Conservation (phyloP, 2,329 filamentous ascomycete genomes). For the Xylaria sp. region DNA sequence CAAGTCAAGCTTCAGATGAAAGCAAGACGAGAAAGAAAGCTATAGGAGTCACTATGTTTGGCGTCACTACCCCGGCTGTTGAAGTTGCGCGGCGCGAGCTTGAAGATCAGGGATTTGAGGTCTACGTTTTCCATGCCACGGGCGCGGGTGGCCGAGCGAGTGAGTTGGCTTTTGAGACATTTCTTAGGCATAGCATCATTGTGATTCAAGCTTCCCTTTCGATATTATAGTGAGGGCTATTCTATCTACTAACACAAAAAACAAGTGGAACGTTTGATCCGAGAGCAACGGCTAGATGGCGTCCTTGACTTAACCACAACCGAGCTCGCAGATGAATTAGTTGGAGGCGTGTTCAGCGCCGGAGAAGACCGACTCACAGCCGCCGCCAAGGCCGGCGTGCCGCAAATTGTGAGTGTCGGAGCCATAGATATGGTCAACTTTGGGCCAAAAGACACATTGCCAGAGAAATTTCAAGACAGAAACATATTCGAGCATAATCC, state of each 20-base stretch:
- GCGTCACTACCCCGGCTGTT: constrained; percentile 75
- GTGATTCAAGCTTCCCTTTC: background rate
- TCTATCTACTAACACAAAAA: background rate
- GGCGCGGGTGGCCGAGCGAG: constrained; percentile 72
- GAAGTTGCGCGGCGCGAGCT: constrained; percentile 64
- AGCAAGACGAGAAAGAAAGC: constrained; percentile 51
- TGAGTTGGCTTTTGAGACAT: constrained; percentile 16
- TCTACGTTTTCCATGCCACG: constrained; percentile 76
- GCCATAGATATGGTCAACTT: constrained; percentile 61
- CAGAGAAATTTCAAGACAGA: constrained; percentile 61
- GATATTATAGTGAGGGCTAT: background rate
- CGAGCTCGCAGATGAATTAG: constrained; percentile 71
- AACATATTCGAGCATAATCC: constrained; percentile 73
- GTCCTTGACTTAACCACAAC: constrained; percentile 78
- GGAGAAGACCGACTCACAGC: constrained; percentile 66
- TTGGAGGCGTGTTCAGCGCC: constrained; percentile 71
- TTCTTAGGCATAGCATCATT: background rate
- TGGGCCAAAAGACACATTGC: constrained; percentile 50
- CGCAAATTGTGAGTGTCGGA: constrained; percentile 61
- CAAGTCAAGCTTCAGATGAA: constrained; percentile 35
- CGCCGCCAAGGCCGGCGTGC: constrained; percentile 66
- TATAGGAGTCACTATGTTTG: constrained; percentile 78
- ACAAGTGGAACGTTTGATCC: constrained; percentile 69
- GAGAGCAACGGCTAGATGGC: constrained; percentile 68
- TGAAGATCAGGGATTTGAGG: constrained; percentile 60